These are phyloP conservation scores for Eutrema heterophyllum DNA, from an alignment of 345 rosid genomes.

Conservation along the genomic window DNA sequence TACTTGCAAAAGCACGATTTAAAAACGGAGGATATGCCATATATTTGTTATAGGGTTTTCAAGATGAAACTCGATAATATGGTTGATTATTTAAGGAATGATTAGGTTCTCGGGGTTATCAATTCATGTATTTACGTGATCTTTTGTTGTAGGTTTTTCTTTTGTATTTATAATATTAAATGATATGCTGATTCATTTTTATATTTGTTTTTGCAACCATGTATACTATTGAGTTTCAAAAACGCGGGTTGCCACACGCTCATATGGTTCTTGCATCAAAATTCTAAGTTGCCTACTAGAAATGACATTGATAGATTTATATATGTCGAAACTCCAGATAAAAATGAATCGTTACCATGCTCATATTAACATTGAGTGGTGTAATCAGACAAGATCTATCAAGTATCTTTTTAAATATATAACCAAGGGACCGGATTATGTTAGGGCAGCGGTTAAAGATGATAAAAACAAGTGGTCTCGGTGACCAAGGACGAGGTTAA, in stretches of 20 bases:
- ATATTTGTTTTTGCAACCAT: too few species aligned
- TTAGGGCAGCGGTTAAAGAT: background rate
- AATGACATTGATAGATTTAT: background rate
- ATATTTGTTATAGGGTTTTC: background rate
- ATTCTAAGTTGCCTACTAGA: background rate
- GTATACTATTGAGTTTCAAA: too few species aligned
- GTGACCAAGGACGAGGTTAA: background rate
- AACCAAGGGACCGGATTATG: background rate
- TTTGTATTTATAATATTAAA: too few species aligned
- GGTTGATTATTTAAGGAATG: background rate
- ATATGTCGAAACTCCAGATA: background rate
- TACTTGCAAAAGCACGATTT: background rate
- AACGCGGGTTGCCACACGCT: too few species aligned
- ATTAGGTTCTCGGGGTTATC: too few species aligned
- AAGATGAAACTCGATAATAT: background rate
- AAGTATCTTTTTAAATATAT: background rate
- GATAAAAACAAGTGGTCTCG: background rate
- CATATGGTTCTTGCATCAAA: background rate
- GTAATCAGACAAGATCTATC: background rate
- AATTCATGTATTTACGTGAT: background rate
- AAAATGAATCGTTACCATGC: background rate
- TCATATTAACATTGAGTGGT: background rate
- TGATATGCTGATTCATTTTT: too few species aligned
- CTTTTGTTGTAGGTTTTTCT: background rate
- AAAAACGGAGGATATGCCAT: background rate